Evolutionary conservation across 2,329 filamentous ascomycete species (phyloP).

Genomic region (Cladobotryum protrusum): DNA sequence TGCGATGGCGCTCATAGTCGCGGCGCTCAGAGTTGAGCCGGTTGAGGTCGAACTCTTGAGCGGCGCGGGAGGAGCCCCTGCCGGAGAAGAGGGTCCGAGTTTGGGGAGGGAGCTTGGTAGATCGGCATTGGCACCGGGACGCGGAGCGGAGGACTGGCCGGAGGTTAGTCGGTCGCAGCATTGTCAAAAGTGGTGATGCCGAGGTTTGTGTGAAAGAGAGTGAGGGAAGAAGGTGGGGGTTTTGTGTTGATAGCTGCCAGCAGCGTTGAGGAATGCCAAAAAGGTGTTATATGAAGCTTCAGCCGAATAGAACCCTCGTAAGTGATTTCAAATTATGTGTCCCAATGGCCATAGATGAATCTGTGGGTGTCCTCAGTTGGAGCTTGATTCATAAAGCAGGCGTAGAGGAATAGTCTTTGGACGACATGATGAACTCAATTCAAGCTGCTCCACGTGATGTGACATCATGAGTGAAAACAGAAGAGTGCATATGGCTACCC

Average conservation of each 20-base stretch:
- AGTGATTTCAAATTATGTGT: too few relatives aligned
- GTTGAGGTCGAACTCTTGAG: constrained; percentile 45
- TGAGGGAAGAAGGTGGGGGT: not conserved
- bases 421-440: not conserved
- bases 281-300: too few relatives aligned
- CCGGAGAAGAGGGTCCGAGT: constrained; percentile 25
- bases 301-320: too few relatives aligned
- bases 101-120: constrained; percentile 10
- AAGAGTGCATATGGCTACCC: constrained; percentile 6
- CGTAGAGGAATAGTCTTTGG: not conserved
- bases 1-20: constrained; percentile 46
- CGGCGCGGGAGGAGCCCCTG: constrained; percentile 27
- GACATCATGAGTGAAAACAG: constrained; percentile 7
- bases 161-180: constrained; percentile 24
- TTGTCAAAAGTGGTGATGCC: constrained; percentile 10
- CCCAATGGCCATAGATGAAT: too few relatives aligned
- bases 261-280: too few relatives aligned
- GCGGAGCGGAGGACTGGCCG: constrained; percentile 20
- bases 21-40: constrained; percentile 40
- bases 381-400: too few relatives aligned
- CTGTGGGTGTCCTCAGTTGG: too few relatives aligned
- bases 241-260: not conserved
- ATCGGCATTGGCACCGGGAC: not conserved
- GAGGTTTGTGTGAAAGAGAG: not conserved
- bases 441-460: constrained; percentile 12